phyloP scores from a whole-genome alignment of 1,284 basidiomycete species.

The Leccinum insigne region DNA sequence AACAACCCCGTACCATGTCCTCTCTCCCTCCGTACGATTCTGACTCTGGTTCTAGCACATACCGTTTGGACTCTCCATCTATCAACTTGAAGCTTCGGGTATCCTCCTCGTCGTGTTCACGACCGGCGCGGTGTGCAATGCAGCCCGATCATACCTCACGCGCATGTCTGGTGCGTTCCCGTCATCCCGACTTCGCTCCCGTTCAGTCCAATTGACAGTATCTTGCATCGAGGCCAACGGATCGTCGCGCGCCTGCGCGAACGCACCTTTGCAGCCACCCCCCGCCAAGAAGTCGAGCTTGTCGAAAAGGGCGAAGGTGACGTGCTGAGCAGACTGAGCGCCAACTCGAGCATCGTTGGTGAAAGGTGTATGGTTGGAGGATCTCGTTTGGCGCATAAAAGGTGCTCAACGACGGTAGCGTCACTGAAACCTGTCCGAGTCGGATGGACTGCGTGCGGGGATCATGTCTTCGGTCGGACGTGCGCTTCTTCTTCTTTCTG shows the following conservation, averaged over 20 bases:
- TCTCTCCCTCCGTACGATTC: background rate
- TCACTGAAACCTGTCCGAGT: slow-evolving; percentile 68
- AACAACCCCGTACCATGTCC: slow-evolving; percentile 57
- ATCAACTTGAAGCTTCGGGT: slow-evolving; percentile 66
- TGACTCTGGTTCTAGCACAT: background rate
- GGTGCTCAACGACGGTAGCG: slow-evolving; percentile 41
- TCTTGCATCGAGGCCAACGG: slow-evolving; percentile 63
- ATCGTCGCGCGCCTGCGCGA: slow-evolving; percentile 91
- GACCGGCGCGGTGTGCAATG: slow-evolving; percentile 86
- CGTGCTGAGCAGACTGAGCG: slow-evolving; percentile 88
- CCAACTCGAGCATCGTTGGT: slow-evolving; percentile 94
- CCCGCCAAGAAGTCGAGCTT: slow-evolving; percentile 92
- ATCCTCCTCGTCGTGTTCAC: slow-evolving; percentile 83
- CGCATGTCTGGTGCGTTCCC: slow-evolving; percentile 64
- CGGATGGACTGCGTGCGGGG: slow-evolving; percentile 84
- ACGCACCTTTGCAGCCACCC: slow-evolving; percentile 79
- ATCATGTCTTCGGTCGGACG: slow-evolving; percentile 90
- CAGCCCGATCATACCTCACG: slow-evolving; percentile 88
- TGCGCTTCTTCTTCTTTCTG: slow-evolving; percentile 41
- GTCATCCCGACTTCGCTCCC: background rate
- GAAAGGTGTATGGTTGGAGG: slow-evolving; percentile 61
- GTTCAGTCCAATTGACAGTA: background rate
- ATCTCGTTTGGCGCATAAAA: background rate
- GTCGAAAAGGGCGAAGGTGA: slow-evolving; percentile 95
- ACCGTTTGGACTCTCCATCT: background rate